phyloP scores from a whole-genome alignment of 2,329 filamentous ascomycete species.

The Hypoxylon sp. region DNA sequence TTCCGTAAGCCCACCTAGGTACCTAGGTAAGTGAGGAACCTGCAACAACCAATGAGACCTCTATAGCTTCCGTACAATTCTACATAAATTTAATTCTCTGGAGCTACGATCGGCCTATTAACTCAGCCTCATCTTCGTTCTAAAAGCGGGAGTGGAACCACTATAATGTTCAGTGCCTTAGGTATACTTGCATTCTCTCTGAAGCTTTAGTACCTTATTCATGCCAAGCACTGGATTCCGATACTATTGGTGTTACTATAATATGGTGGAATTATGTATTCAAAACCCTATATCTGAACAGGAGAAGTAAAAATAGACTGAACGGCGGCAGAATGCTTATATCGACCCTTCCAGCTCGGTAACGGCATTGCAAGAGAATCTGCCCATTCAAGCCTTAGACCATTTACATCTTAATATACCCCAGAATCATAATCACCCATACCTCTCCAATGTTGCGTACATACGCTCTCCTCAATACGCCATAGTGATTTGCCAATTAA shows the following conservation, averaged over 20 bases:
- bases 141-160: neutral
- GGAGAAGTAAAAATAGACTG: neutral
- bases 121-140: neutral
- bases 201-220: neutral
- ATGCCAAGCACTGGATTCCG: neutral
- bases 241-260: neutral
- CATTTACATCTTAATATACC: neutral
- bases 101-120: neutral
- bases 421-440: neutral
- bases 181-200: neutral
- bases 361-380: neutral
- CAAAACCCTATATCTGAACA: neutral
- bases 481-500: slow-evolving; percentile 15
- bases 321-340: neutral
- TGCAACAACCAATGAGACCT: slow-evolving; percentile 4
- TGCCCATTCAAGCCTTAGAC: neutral
- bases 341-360: neutral
- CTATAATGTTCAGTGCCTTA: neutral
- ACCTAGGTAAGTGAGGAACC: slow-evolving; percentile 1
- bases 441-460: slow-evolving; percentile 6
- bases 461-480: slow-evolving; percentile 23
- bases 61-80: neutral
- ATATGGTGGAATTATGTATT: neutral
- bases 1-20: neutral
- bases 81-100: neutral